Percentiles rank a stretch among this genome's conserved stretches.
Evolutionary conservation across 257 asterid species (phyloP).

Genomic region (Solanum rostratum): DNA sequence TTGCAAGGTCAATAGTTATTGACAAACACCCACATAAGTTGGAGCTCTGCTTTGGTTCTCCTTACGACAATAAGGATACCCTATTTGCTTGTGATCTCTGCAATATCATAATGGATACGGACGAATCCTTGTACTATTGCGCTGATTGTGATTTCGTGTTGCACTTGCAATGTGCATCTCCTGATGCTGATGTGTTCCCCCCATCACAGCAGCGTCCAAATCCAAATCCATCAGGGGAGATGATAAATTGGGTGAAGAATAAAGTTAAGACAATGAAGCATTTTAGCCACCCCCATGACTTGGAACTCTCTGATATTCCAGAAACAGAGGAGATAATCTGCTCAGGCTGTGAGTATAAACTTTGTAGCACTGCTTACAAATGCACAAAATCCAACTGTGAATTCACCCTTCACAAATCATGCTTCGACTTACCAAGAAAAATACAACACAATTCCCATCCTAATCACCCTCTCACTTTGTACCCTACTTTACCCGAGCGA

Average conservation of each 20-base stretch:
- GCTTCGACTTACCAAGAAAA: slow-evolving; percentile 7
- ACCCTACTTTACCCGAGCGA: slow-evolving; percentile 5
- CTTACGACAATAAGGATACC: neutral
- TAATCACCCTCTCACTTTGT: slow-evolving; percentile 3
- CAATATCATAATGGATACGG: neutral
- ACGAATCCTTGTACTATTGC: slow-evolving; percentile 10
- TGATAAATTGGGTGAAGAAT: neutral
- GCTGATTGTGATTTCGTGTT: slow-evolving; percentile 12
- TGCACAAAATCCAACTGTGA: slow-evolving; percentile 3
- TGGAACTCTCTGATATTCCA: neutral
- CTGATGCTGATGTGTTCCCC: neutral
- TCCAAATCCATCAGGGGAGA: neutral
- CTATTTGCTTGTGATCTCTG: slow-evolving; percentile 8
- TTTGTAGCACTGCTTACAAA: neutral
- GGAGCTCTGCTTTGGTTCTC: slow-evolving; percentile 2
- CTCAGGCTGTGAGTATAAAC: neutral
- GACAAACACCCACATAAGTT: slow-evolving; percentile 12
- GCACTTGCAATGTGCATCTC: slow-evolving; percentile 8
- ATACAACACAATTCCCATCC: neutral
- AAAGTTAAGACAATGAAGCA: neutral
- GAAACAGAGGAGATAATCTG: neutral
- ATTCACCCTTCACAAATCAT: slow-evolving; percentile 13
- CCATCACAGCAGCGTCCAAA: neutral
- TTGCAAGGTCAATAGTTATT: neutral
- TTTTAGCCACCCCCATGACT: neutral